Conservation (phyloP, 202 grass and related monocot species). For the Dendrocalamus latiflorus region DNA sequence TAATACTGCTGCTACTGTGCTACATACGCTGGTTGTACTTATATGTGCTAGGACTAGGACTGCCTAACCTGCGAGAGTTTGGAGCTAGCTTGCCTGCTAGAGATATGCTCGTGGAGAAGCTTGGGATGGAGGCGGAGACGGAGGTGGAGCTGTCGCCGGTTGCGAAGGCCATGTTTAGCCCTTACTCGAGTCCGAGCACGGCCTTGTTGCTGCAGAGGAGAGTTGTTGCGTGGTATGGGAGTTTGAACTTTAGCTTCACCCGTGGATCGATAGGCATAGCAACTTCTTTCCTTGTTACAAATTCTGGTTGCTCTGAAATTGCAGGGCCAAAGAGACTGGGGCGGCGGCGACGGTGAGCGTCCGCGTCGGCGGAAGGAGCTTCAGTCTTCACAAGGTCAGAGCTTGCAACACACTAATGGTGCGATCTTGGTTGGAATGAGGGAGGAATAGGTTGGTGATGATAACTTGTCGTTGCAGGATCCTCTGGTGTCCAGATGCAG, state of each 20-base stretch:
- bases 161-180: slow-evolving; percentile 38
- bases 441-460: neutral
- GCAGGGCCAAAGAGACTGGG: slow-evolving; percentile 63
- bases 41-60: neutral
- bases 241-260: neutral
- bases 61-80: slow-evolving; percentile 5
- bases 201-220: slow-evolving; percentile 56
- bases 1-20: neutral
- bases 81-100: neutral
- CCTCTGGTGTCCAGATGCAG: slow-evolving; percentile 56
- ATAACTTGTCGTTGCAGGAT: slow-evolving; percentile 30
- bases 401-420: neutral
- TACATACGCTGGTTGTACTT: neutral
- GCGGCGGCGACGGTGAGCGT: slow-evolving; percentile 50
- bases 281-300: neutral
- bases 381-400: slow-evolving; percentile 70
- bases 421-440: neutral
- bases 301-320: neutral
- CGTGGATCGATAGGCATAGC: neutral
- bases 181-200: slow-evolving; percentile 57
- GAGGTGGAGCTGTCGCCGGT: slow-evolving; percentile 44
- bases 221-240: slow-evolving; percentile 61
- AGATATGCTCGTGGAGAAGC: slow-evolving; percentile 1
- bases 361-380: slow-evolving; percentile 42
- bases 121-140: slow-evolving; percentile 14